Evolutionary conservation across 2,329 filamentous ascomycete genomes (phyloP), one percentile per base, ranked within the genome.

Genomic region (Thielaviopsis euricoi): DNA sequence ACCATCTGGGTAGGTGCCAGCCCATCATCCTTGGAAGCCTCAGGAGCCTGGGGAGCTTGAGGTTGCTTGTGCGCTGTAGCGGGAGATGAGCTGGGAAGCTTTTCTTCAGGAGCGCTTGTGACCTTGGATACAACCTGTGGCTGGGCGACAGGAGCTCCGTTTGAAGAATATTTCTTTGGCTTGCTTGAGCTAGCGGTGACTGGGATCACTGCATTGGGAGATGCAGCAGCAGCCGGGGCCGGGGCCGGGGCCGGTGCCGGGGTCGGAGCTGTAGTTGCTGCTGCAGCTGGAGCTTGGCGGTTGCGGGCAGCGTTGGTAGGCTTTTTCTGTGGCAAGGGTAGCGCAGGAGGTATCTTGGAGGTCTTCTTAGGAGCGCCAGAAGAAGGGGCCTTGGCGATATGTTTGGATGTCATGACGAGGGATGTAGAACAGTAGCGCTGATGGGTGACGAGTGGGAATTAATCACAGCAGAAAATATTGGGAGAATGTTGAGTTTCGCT

Each of bases 401-500:
- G 43, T 3, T 57, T 48, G 50, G 56, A 57, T 43, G 56, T 57
- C 56, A 57, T 57, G 17, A 13, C 25, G 56, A 53, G 17, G 33
- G 50, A 53, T 48, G 23, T 53, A 40, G 51, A 33, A 40, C 52
- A 23, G 37, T 9, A 51, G 43, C 23, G 43, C 43, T 48, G 43
- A 48, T 48, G n/a, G 43, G n/a, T 9, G n/a, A 10, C 9, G 43
- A n/a, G 43, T 48, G n/a, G n/a, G n/a, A 50, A 48, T 56, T 59
- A 59, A 55, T 59, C 58, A 52, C 48, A 56, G 58, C 49, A 56
- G 21, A 49, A 59, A 26, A 46, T 52, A 21, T 56, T 40, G 22
- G 29, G 49, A 56, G 53, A 48, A 40, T 40, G 52, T 40, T 59
- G 53, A 53, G 37, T 48, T 49, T 53, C 52, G 53, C 48, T 59